Evolutionary conservation across 768 basidiomycete species (phyloP).

Genomic region (Suillus paluster): DNA sequence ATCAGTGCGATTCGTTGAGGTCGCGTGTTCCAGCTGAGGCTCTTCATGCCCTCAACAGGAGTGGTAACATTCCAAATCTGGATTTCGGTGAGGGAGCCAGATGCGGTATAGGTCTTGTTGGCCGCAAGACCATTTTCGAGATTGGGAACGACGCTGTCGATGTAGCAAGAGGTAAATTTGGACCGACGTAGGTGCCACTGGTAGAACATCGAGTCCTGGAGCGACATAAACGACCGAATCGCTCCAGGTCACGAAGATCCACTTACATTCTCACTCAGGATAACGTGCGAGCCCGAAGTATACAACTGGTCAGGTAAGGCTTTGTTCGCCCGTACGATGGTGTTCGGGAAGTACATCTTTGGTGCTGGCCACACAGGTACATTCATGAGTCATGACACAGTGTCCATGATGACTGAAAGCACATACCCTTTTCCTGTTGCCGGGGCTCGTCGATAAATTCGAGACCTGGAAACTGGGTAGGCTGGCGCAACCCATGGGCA

Average conservation of each 20-base stretch:
- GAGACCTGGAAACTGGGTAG: not conserved
- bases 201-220: slow-evolving; percentile 27
- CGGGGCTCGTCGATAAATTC: not conserved
- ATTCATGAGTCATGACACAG: not conserved
- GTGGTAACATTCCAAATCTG: slow-evolving; percentile 24
- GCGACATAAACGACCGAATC: not conserved
- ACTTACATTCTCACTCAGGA: not conserved
- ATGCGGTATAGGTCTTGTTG: slow-evolving; percentile 17
- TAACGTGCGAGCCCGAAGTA: slow-evolving; percentile 2
- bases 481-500: not conserved
- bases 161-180: slow-evolving; percentile 20
- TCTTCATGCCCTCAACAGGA: slow-evolving; percentile 2
- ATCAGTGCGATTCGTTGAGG: slow-evolving; percentile 16
- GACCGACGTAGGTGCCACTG: slow-evolving; percentile 18
- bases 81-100: slow-evolving; percentile 18
- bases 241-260: not conserved
- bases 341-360: not conserved
- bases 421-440: not conserved
- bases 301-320: not conserved
- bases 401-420: not conserved
- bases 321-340: too few species aligned
- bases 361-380: not conserved
- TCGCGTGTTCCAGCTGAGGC: slow-evolving; percentile 20
- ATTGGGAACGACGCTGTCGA: slow-evolving; percentile 19
- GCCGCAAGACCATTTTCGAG: slow-evolving; percentile 9